phyloP scores from a whole-genome alignment of 768 basidiomycete species.

The Auricularia sp. region DNA sequence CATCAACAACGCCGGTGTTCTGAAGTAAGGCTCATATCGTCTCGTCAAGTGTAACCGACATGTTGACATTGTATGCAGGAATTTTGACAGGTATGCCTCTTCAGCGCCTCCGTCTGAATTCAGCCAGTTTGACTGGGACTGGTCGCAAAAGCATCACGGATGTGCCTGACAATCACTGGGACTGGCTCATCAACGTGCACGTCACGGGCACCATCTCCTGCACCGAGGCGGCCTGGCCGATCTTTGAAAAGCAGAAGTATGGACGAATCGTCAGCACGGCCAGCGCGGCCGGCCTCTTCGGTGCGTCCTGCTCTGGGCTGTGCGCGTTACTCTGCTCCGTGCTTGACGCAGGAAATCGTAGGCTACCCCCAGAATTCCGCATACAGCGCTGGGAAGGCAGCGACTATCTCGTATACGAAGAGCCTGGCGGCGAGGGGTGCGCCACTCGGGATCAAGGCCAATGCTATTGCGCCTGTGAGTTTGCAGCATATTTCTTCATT shows the following conservation, averaged over 20 bases:
- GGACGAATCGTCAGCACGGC: slow-evolving; percentile 90
- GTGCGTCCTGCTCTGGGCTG: not conserved
- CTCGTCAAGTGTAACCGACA: not conserved
- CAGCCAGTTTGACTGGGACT: too few relatives aligned
- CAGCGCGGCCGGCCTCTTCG: slow-evolving; percentile 89
- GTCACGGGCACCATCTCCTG: slow-evolving; percentile 89
- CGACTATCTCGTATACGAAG: slow-evolving; percentile 85
- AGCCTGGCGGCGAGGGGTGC: slow-evolving; percentile 87
- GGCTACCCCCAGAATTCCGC: slow-evolving; percentile 27
- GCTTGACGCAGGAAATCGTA: not conserved
- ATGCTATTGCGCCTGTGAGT: slow-evolving; percentile 82
- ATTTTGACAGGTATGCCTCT: not conserved
- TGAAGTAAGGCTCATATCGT: slow-evolving; percentile 38
- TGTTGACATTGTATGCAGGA: too few relatives aligned
- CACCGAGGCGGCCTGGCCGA: slow-evolving; percentile 91
- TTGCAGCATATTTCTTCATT: slow-evolving; percentile 35
- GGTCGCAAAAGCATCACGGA: slow-evolving; percentile 82
- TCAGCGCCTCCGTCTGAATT: too few relatives aligned
- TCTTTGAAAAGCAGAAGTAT: slow-evolving; percentile 90
- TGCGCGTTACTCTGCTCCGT: too few relatives aligned
- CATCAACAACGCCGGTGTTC: slow-evolving; percentile 92
- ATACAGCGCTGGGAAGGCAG: slow-evolving; percentile 99
- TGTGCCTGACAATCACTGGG: slow-evolving; percentile 93
- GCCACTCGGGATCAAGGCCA: slow-evolving; percentile 81
- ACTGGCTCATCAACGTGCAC: slow-evolving; percentile 80